Conservation (phyloP, 2,329 filamentous ascomycete species). For the Phialocephala subalpina region DNA sequence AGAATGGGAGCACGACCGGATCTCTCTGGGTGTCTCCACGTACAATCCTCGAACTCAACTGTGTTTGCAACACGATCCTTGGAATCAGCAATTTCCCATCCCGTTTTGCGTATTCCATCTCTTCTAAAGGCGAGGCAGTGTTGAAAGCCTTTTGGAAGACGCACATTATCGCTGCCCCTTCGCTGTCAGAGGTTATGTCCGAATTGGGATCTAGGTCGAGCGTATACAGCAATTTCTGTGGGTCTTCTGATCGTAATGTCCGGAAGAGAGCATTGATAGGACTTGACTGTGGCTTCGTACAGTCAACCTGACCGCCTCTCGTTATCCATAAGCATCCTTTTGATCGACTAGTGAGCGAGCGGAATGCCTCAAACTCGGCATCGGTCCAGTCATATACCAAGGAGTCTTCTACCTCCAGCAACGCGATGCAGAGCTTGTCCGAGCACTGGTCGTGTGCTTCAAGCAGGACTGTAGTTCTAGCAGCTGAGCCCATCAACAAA, state of each 20-base stretch:
- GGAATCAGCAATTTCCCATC: too few species aligned
- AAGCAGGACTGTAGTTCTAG: not conserved
- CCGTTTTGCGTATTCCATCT: too few species aligned
- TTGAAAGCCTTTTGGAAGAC: conserved; percentile 17
- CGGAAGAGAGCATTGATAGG: conserved; percentile 30
- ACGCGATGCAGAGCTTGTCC: conserved; percentile 20
- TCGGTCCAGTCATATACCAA: conserved; percentile 51
- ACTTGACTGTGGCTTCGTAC: conserved; percentile 13
- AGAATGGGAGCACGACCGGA: conserved; percentile 10
- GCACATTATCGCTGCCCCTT: conserved; percentile 12
- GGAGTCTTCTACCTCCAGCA: conserved; percentile 23
- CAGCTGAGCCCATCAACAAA: conserved; percentile 4
- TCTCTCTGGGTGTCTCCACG: conserved; percentile 4
- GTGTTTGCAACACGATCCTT: conserved; percentile 13
- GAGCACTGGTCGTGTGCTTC: conserved; percentile 10
- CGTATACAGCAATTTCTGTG: conserved; percentile 20
- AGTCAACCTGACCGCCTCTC: conserved; percentile 48
- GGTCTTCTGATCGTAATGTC: conserved; percentile 29
- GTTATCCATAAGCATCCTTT: conserved; percentile 57
- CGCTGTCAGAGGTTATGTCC: not conserved
- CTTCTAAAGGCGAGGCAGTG: too few species aligned
- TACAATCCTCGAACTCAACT: conserved; percentile 19
- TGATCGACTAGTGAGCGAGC: conserved; percentile 47
- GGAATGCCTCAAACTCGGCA: conserved; percentile 50
- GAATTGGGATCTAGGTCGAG: conserved; percentile 22